phyloP scores from a whole-genome alignment of 1,139 yeast genomes.

The Taiozyma onychis region DNA sequence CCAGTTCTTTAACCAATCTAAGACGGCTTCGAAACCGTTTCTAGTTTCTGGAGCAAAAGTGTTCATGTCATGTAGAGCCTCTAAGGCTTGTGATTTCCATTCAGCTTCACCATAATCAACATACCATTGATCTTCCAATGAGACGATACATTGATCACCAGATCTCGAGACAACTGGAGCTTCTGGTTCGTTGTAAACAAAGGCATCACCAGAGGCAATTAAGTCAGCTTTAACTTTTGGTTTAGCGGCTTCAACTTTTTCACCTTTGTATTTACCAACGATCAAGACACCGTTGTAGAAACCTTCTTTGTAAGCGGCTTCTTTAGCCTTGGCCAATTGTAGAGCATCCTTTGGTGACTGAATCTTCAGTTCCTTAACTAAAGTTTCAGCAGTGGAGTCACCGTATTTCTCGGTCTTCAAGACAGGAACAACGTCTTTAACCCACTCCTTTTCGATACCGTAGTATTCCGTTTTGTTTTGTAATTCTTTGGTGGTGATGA shows the following conservation, averaged over 20 bases:
- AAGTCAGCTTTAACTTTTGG: conserved; percentile 80
- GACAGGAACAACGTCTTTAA: conserved; percentile 65
- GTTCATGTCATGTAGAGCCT: conserved; percentile 73
- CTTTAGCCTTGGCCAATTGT: conserved; percentile 88
- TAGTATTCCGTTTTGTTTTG: conserved; percentile 89
- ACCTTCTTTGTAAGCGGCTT: conserved; percentile 93
- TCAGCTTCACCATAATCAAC: conserved; percentile 93
- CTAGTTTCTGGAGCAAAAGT: conserved; percentile 80
- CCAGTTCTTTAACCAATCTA: conserved; percentile 98
- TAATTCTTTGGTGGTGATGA: conserved; percentile 76
- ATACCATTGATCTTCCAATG: conserved; percentile 98
- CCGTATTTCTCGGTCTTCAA: conserved; percentile 85
- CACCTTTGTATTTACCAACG: conserved; percentile 80
- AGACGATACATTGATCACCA: conserved; percentile 95
- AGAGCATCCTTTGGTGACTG: conserved; percentile 91
- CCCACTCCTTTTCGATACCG: conserved; percentile 85
- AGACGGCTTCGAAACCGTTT: conserved; percentile 89
- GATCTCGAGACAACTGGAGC: conserved; percentile 85
- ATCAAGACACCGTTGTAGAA: conserved; percentile 84
- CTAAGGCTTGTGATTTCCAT: conserved; percentile 86
- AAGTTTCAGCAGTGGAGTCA: conserved; percentile 76
- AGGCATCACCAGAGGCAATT: conserved; percentile 72
- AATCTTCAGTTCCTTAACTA: conserved; percentile 84
- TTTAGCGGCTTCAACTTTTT: conserved; percentile 87
- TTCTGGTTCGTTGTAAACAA: conserved; percentile 94